phyloP scores from a whole-genome alignment of 371 early-diverging fungal species.

The Rhizopus arrhizus region DNA sequence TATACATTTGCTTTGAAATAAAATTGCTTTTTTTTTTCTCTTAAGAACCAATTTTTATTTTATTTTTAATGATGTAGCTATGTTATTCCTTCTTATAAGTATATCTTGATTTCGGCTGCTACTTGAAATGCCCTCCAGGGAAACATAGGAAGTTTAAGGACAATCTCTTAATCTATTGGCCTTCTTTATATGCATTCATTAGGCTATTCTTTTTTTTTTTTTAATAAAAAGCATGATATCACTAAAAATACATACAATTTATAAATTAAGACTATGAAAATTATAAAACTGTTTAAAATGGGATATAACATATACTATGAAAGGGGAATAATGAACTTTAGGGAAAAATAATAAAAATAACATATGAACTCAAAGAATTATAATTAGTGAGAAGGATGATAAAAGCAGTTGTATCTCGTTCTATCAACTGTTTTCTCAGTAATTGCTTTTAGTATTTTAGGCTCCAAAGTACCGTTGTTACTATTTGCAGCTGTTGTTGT shows the following conservation, averaged over 20 bases:
- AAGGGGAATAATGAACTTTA: conserved; percentile 4
- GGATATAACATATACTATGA: conserved; percentile 1
- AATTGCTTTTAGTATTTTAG: conserved; percentile 12
- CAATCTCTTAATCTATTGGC: conserved; percentile 11
- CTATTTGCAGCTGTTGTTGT: conserved; percentile 12
- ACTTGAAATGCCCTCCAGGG: conserved; percentile 7
- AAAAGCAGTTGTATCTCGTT: conserved; percentile 13
- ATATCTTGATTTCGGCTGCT: conserved; percentile 10
- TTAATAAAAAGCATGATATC: not conserved
- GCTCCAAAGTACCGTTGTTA: conserved; percentile 13
- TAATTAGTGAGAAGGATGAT: conserved; percentile 10
- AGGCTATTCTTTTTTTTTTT: not conserved
- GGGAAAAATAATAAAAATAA: conserved; percentile 1
- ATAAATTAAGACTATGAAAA: conserved; percentile 4
- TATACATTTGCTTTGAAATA: not conserved
- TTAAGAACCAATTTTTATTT: not conserved
- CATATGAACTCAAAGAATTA: conserved; percentile 6
- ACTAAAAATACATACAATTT: conserved; percentile 1
- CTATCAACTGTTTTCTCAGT: conserved; percentile 12
- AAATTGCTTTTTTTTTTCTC: not conserved
- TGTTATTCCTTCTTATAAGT: conserved; percentile 6
- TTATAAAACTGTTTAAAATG: conserved; percentile 1
- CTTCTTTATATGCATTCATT: not conserved
- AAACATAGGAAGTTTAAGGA: conserved; percentile 7
- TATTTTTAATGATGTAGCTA: conserved; percentile 9